Evolutionary conservation across 176 grass and related monocot genomes (phyloP), one percentile per base, ranked within the genome.

Genomic region (Aechmea fasciata): DNA sequence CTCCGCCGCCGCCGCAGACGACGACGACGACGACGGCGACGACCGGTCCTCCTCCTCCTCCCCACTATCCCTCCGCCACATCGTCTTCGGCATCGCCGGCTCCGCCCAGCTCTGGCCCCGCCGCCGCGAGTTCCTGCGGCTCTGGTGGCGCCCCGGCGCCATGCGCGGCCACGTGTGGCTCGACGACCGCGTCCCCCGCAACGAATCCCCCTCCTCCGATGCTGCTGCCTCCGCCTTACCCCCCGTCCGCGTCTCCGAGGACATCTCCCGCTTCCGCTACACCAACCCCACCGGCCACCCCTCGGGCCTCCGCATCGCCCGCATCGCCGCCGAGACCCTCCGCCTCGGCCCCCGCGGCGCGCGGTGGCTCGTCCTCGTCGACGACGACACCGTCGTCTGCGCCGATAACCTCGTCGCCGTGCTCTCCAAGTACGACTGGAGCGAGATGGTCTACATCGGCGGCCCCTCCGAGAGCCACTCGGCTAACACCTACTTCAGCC

Each of bases 221-320:
- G 59, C 71, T 9, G 73, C 71, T 10, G 73, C 78, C 12, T 71
- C 49, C 2, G 67, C 78, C 53, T 84, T 97, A 9, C 87, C 94
- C 22, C 79, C 89, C 50, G 80, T 97, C 78, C 94, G 84, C 25
- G 85, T 99, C 67, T 99, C 94, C 11, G 87, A 90, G 78, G 94
- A 99, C 68, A 99, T 91, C 67, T 87, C 94, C 22, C 86, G 86
- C 19, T 93, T 93, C 79, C 75, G 94, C 24, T 99, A 93, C 75
- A 99, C 94, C 9, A 99, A 99, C 80, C 94, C 94, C 1, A 99
- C 84, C 1, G 90, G 94, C 57, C 94, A 99, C 82, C 94, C 94
- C 6, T 99, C 94, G 0, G 90, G 94, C 4, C 89, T 99, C 75
- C 89, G 94, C 76, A 93, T 99, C 79, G 81, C 94, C 10, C 84